Evolutionary conservation across 1,284 basidiomycete species (phyloP).

Genomic region (Stygiomarasmius scandens): DNA sequence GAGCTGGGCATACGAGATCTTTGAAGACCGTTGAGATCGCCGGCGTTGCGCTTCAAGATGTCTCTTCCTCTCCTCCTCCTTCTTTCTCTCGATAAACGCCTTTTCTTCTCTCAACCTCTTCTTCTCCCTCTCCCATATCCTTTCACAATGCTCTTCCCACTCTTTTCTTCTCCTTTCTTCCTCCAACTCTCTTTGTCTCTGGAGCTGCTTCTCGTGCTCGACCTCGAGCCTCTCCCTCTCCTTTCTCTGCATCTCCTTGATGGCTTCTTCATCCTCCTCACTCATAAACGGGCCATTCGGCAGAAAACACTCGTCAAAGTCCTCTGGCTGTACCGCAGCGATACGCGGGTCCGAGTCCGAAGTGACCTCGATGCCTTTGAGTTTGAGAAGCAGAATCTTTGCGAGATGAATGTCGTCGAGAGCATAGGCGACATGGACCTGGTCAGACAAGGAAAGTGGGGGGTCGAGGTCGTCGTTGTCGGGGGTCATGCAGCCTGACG

Average conservation of each 20-base stretch:
- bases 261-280: constrained; percentile 44
- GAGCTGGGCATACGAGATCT: constrained; percentile 16
- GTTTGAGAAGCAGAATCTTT: constrained; percentile 60
- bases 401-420: constrained; percentile 66
- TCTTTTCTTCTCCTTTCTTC: constrained; percentile 34
- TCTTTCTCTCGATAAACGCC: constrained; percentile 33
- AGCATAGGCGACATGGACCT: constrained; percentile 67
- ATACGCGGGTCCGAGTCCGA: constrained; percentile 64
- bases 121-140: constrained; percentile 25
- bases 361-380: constrained; percentile 61
- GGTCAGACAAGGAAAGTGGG: constrained; percentile 59
- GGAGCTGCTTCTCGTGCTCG: constrained; percentile 43
- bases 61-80: constrained; percentile 25
- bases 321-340: constrained; percentile 62
- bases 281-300: constrained; percentile 58
- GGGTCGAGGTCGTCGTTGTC: constrained; percentile 37
- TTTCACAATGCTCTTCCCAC: constrained; percentile 9
- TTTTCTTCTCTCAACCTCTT: constrained; percentile 30
- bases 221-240: constrained; percentile 41
- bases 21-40: constrained; percentile 4
- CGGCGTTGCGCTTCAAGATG: constrained; percentile 14
- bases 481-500: constrained; percentile 28
- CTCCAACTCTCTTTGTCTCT: constrained; percentile 45
- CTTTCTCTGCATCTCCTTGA: constrained; percentile 41
- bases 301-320: constrained; percentile 62